Evolutionary conservation across 1,284 basidiomycete genomes (phyloP), one percentile per base, ranked within the genome.

Genomic region (Fomitopsis pinicola): DNA sequence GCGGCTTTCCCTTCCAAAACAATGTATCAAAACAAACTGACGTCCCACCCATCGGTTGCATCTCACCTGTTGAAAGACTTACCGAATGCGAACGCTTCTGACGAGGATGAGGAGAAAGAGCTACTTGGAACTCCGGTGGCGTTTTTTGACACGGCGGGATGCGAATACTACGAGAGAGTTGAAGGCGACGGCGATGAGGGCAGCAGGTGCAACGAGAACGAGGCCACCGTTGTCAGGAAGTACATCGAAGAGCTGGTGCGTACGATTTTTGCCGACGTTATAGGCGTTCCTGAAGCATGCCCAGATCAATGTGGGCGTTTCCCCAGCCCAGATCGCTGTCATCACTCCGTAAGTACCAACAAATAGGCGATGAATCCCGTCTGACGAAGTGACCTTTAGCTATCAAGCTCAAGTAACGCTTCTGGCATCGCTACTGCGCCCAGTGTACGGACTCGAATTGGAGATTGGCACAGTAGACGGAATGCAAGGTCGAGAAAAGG

Each of bases 61-160:
- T 73, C 78, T 0, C 89, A 92, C 67, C 80, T 92, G 0, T 80
- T 99, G 6, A 71, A 80, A 15, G 93, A 95, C 69, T 76, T 98
- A 0, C 82, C 88, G 0, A 84, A 78, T 17, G 80, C 74, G 5
- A 74, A 76, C 35, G 74, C 76, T 0, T 75, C 77, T 8, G 75
- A 76, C 9, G 80, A 79, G 56, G 89, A 91, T 22, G 88, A 86
- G 28, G 82, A 87, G 42, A 83, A 85, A 64, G 94, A 94, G 56
- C 75, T 85, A 1, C 76, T 97, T 4, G 82, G 80, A 0, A 90
- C 84, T 0, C 92, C 94, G 0, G 85, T 98, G 0, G 86, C 97
- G 0, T 97, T 98, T 72, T 94, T 94, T 68, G 97, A 99, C 72
- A 99, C 95, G 0, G 87, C 93, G 1, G 95, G 95, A 0, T 94